A percentile compares a stretch with the other conserved stretches of the same genome.
These are phyloP conservation scores for Sclerotinia subarctica DNA, from an alignment of 2,329 filamentous ascomycete species.

Conservation along the genomic window DNA sequence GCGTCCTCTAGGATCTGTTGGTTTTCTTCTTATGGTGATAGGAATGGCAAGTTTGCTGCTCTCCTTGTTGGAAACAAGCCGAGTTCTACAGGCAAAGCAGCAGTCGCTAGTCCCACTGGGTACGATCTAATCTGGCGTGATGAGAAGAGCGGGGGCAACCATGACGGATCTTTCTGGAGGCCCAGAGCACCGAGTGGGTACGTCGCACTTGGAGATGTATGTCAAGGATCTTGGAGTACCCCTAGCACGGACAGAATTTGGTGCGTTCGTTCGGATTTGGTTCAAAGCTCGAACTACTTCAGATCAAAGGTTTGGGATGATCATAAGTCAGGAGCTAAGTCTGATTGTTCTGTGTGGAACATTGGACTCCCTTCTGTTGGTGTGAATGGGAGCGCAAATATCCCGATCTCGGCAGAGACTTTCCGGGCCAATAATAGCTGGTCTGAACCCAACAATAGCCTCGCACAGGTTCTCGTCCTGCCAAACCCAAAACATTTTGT, in stretches of 20 bases:
- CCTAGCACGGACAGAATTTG: not conserved
- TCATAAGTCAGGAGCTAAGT: not conserved
- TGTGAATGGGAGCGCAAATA: not conserved
- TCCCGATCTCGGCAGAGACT: not conserved
- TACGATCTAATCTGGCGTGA: not conserved
- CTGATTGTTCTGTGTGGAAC: not conserved
- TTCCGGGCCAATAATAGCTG: not conserved
- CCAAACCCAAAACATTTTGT: not conserved
- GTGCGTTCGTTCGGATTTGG: slow-evolving; percentile 2
- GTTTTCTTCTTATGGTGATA: not conserved
- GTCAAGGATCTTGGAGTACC: not conserved
- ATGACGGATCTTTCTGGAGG: not conserved
- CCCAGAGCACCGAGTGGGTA: not conserved
- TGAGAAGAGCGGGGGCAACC: not conserved
- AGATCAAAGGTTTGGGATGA: not conserved
- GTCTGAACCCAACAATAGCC: not conserved
- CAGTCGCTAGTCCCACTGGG: not conserved
- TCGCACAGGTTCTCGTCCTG: not conserved
- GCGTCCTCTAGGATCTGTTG: not conserved
- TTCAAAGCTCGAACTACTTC: not conserved
- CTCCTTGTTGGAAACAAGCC: not conserved
- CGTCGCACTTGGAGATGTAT: slow-evolving; percentile 6
- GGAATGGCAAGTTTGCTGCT: not conserved
- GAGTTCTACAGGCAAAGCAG: not conserved
- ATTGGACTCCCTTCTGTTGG: not conserved